Evolutionary conservation across 768 basidiomycete genomes (phyloP), one percentile per base, ranked within the genome.

Genomic region (Suillus luteus): DNA sequence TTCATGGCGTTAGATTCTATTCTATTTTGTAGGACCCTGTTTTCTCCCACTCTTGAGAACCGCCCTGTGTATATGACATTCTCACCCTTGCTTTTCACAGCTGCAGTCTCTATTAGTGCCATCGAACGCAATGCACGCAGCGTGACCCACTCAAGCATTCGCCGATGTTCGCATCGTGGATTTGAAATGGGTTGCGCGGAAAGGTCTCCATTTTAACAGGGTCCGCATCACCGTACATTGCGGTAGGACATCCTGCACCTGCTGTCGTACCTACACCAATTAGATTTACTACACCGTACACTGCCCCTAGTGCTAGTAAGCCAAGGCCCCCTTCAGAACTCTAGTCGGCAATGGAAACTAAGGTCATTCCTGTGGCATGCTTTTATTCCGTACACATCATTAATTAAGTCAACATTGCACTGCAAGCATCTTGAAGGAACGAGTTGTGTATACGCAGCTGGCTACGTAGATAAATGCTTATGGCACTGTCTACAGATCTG

Each of bases 11-110:
- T 54, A 70, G 54, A 66, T 44, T 12, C 24, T 5, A 19, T 11
- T n/a, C 31, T 62, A 19, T 60, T 6, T 43, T 22, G 17, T 19
- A 10, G 0, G 58, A 22, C n/a, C 15, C 49, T 19, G 41, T 27
- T 59, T n/a, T 44, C 41, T 51, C 41, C 24, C 35, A 41, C 72
- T 69, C 70, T 65, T 70, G 72, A 75, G 59, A 48, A 60, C 19
- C 5, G 3, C 14, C 11, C 19, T 9, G 31, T 11, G 37, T 35
- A 17, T n/a, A 57, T 49, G 14, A 33, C 59, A 7, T 60, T 57
- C 62, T 75, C 58, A 75, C 15, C 0, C 22, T 4, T 40, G 19
- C 6, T 61, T 24, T 38, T 59, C 37, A n/a, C 60, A 57, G 61
- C 60, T 63, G 35, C 33, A 63, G 37, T 40, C 63, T 38, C 44